Base-by-base conservation (phyloP, 2,329 filamentous ascomycete species). In the Colletotrichum theobromicola region DNA sequence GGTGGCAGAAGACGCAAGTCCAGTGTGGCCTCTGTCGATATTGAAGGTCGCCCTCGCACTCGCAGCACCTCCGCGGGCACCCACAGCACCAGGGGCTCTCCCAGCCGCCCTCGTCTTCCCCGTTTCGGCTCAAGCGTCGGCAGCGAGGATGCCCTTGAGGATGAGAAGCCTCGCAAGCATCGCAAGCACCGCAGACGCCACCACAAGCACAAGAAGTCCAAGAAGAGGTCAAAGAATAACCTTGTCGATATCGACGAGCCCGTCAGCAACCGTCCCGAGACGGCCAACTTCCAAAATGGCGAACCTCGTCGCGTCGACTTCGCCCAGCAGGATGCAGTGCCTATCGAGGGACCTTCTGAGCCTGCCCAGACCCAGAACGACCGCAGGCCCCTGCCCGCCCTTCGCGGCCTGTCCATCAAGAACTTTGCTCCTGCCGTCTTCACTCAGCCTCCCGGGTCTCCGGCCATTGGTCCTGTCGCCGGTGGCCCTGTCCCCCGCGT, bases 1-100 rank as follows among this genome's bases (percentile, higher is more conserved):
- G 88, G 90, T 61, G 89, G 93, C 67, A 91, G 91, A 79, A 92
- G 91, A 77, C 92, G 94, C 83, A 97, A 96, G 87, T 96, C 94
- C 0, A 96, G 93, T 77, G 87, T 90, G 37, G 91, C 91, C 79
- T 95, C 93, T 28, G 90, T 90, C 75, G 93, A 94, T 16, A 91
- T 88, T 3, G 73, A 75, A 12, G 73, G 64, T n/a, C 73, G 67
- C 8, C 37, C 70, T 81, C 84, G 77, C 8, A 84, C 81, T 13
- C 83, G 84, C 5, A 84, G 84, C 7, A 83, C 86, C 1, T 89
- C 88, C 2, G 83, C 87, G 55, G 85, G 84, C 26, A 84, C 83
- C 32, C 79, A 79, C 1, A 79, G 80, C 15, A 83, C 83, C 0
- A 85, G 87, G 15, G 82, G 85, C 10, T 83, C 84, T 5, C 81